Evolutionary conservation across 768 basidiomycete genomes (phyloP).

Genomic region (Lentinula sp.): DNA sequence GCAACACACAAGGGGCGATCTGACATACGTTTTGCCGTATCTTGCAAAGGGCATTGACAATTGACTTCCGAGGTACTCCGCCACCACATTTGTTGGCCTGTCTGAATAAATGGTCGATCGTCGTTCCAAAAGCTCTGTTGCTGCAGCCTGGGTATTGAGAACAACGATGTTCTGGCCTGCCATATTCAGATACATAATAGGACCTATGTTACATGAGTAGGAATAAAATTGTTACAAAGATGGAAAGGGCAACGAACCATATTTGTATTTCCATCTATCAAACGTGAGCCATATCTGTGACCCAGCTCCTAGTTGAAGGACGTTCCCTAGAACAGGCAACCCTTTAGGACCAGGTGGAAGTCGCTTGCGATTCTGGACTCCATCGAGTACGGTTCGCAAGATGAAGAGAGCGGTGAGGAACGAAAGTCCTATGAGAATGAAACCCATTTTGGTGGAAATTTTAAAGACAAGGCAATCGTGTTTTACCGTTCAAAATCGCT

Average conservation of each 20-base stretch:
- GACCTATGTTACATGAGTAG: neutral
- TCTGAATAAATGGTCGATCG: neutral
- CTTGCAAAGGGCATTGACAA: neutral
- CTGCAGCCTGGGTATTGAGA: neutral
- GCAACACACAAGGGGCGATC: too few species aligned
- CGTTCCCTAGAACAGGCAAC: conserved; percentile 24
- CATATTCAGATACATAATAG: neutral
- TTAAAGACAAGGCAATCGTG: too few species aligned
- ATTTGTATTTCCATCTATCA: neutral
- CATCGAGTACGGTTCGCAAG: neutral
- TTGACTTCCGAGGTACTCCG: neutral
- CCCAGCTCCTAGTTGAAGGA: conserved; percentile 7
- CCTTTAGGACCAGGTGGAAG: conserved; percentile 25
- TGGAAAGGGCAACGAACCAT: neutral
- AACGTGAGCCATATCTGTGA: neutral
- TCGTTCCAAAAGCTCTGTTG: neutral
- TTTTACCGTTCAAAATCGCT: too few species aligned
- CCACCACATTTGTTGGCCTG: neutral
- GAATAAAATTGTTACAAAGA: neutral
- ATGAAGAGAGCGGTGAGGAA: neutral
- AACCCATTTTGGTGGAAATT: neutral
- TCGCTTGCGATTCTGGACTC: neutral
- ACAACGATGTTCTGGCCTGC: neutral
- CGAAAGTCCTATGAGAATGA: neutral
- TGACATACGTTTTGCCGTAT: neutral